These are phyloP conservation scores for Paraphoma chrysanthemicola DNA, from an alignment of 2,329 filamentous ascomycete species.

Conservation along the genomic window DNA sequence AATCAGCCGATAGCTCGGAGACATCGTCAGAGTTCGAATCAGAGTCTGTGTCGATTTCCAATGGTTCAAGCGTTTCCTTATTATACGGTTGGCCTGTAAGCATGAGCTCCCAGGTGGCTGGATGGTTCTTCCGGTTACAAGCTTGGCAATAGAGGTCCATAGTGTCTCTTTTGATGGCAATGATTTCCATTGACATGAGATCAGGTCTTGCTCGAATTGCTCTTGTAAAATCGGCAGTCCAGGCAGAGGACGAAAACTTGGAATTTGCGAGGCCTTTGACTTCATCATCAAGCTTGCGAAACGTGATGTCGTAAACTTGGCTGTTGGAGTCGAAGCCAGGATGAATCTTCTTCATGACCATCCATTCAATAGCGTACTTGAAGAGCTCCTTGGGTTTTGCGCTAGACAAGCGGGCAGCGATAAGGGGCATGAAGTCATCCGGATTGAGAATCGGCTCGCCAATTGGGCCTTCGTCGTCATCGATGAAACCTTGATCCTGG, in stretches of 20 bases:
- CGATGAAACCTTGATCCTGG: conserved; percentile 70
- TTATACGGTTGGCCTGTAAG: conserved; percentile 73
- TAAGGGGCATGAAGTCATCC: conserved; percentile 6
- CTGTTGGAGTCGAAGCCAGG: conserved; percentile 71
- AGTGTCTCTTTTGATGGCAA: conserved; percentile 11
- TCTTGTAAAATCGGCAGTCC: conserved; percentile 71
- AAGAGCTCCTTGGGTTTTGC: conserved; percentile 77
- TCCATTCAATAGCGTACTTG: conserved; percentile 77
- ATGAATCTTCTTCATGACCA: conserved; percentile 79
- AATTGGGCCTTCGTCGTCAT: conserved; percentile 62
- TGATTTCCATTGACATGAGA: conserved; percentile 49
- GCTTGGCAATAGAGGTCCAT: conserved; percentile 64
- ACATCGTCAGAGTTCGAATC: conserved; percentile 25
- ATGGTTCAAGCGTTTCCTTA: conserved; percentile 68
- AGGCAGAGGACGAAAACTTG: conserved; percentile 74
- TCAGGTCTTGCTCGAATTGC: conserved; percentile 71
- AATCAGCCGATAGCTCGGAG: conserved; percentile 33
- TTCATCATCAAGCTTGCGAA: conserved; percentile 75
- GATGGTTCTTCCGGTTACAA: conserved; percentile 73
- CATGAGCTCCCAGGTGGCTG: conserved; percentile 68
- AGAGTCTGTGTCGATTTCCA: conserved; percentile 54
- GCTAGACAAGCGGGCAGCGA: conserved; percentile 59
- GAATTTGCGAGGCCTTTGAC: conserved; percentile 71
- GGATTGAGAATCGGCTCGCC: conserved; percentile 49
- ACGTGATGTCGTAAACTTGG: conserved; percentile 71